phyloP scores from a whole-genome alignment of 495 filamentous ascomycete species.

The Cairneyella variabilis region DNA sequence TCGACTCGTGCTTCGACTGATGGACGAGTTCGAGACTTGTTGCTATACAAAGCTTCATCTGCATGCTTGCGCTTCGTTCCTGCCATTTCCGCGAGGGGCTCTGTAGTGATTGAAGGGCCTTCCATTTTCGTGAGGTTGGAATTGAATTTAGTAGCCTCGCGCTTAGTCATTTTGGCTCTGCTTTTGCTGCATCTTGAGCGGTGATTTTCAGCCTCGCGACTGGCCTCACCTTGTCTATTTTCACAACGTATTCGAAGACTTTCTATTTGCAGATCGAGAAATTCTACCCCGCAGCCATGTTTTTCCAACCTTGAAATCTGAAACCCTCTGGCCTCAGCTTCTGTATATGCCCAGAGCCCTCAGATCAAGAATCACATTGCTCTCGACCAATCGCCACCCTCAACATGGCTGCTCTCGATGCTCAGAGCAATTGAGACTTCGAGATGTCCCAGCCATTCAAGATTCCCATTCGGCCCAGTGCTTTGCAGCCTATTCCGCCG shows the following conservation, averaged over 20 bases:
- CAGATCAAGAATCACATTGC: too few relatives aligned
- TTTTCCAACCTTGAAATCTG: too few relatives aligned
- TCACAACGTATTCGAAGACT: too few relatives aligned
- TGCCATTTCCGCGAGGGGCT: conserved; percentile 7
- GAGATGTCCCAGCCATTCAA: conserved; percentile 25
- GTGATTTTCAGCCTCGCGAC: neutral
- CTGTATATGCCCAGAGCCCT: too few relatives aligned
- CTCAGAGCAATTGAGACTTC: conserved; percentile 24
- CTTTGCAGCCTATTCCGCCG: neutral
- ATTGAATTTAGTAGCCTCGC: conserved; percentile 11
- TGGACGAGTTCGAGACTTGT: conserved; percentile 18
- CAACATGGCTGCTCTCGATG: too few relatives aligned
- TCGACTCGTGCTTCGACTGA: conserved; percentile 34
- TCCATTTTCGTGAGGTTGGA: neutral
- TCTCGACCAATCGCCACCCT: too few relatives aligned
- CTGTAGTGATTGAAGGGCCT: neutral
- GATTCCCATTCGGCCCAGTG: neutral
- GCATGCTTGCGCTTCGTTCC: conserved; percentile 19
- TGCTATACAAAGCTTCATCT: conserved; percentile 7
- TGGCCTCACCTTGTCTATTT: neutral
- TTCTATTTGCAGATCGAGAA: too few relatives aligned
- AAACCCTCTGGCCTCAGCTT: too few relatives aligned
- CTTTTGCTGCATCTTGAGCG: too few relatives aligned
- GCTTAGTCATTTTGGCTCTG: neutral
- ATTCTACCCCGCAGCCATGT: too few relatives aligned